Evolutionary conservation across 2,329 filamentous ascomycete genomes (phyloP), one percentile per base, ranked within the genome.

Genomic region (Fusarium abutilonis): DNA sequence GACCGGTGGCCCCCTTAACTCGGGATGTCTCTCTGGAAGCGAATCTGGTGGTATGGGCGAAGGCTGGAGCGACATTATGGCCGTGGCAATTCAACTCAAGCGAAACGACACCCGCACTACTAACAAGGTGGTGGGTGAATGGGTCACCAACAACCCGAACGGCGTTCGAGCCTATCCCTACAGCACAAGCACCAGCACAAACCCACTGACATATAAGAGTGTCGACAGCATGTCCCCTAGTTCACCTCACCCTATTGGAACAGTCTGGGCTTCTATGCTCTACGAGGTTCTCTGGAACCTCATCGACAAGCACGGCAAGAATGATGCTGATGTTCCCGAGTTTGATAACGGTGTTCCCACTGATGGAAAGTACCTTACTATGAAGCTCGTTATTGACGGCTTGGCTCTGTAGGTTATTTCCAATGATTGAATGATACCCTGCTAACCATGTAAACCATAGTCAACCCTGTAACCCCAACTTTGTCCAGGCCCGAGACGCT

Each of bases 281-380:
- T 85, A 85, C 70, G 83, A 86, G 65, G 75, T 86, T 11, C 70
- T 85, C 53, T 86, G 84, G 83, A 84, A 83, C 72, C 66, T 86
- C 31, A 82, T 86, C 54, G 83, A 83, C 47, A 82, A 82, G 73
- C 72, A 84, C 58, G 83, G 83, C 52, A 82, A 82, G 73, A 83
- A 78, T 38, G 74, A 78, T 41, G 73, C 58, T 1, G 72, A 72
- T 9, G 64, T 71, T 14, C 83, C 83, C 0, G 70, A 72, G 1
- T 79, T 84, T 41, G 51, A 29, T 10, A 73, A 75, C 9, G 79
- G 81, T 3, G 76, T 84, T 1, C 83, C 83, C 3, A 80, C 75
- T 1, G 82, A 85, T 53, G 83, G 83, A 17, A 80, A 79, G 55
- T 85, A 78, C 64, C 73, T 85, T 14, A 66, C 75, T 7, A 76